Percentiles rank a stretch among this genome's conserved stretches.
Conservation (phyloP, 352 stramenopile genomes). For the Lagenidium sp. region DNA sequence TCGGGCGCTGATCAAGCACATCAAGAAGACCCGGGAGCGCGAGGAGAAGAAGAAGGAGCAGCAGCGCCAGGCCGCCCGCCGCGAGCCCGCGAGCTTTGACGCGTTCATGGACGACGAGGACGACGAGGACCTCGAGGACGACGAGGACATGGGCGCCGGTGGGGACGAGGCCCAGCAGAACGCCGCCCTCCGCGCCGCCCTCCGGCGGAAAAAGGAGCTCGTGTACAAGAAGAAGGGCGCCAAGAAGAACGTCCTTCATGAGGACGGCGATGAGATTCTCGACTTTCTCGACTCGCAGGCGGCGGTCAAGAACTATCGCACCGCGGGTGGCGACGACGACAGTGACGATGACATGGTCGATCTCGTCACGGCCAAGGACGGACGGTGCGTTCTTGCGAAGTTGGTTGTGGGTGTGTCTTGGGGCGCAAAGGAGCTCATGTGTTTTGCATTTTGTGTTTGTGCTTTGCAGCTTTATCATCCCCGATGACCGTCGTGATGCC, state of each 20-base stretch:
- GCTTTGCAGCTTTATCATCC: conserved; percentile 70
- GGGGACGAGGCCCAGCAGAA: conserved; percentile 58
- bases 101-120: conserved; percentile 79
- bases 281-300: conserved; percentile 90
- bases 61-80: neutral
- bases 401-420: neutral
- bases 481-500: conserved; percentile 42
- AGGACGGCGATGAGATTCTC: conserved; percentile 85
- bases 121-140: conserved; percentile 40
- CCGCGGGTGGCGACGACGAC: conserved; percentile 32
- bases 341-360: conserved; percentile 74
- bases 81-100: conserved; percentile 55
- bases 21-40: conserved; percentile 93
- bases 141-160: conserved; percentile 67
- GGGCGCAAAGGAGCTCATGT: conserved; percentile 5
- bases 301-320: conserved; percentile 84
- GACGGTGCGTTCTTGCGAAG: conserved; percentile 56
- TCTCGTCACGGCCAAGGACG: conserved; percentile 89
- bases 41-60: conserved; percentile 78
- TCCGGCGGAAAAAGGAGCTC: conserved; percentile 74
- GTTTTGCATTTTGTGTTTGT: conserved; percentile 5
- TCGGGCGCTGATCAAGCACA: conserved; percentile 90
- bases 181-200: conserved; percentile 66
- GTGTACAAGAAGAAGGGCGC: conserved; percentile 55
- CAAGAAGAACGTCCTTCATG: conserved; percentile 37